These are phyloP conservation scores for Scedosporium apiospermum DNA, from an alignment of 2,329 filamentous ascomycete genomes.

Conservation along the genomic window DNA sequence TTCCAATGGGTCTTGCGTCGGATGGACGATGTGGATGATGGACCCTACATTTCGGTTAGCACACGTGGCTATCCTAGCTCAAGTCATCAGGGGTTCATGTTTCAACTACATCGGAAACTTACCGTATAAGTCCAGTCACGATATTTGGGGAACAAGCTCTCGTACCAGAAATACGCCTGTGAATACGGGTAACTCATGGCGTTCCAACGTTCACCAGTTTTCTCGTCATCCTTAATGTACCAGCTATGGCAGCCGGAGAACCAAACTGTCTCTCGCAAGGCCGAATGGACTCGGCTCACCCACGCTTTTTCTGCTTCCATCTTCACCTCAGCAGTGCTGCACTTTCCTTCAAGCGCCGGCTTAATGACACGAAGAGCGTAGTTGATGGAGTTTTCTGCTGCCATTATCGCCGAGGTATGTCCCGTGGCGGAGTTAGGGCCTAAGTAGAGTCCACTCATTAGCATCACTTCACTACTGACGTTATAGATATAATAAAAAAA, in stretches of 20 bases:
- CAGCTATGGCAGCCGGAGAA: slow-evolving; percentile 23
- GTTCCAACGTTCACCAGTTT: slow-evolving; percentile 21
- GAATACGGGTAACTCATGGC: slow-evolving; percentile 24
- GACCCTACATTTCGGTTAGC: background rate
- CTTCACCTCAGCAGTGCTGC: slow-evolving; percentile 21
- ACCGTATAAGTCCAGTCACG: slow-evolving; percentile 23
- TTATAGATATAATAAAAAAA: too few relatives aligned
- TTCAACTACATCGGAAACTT: slow-evolving; percentile 8
- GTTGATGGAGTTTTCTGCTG: slow-evolving; percentile 51
- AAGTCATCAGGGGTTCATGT: too few relatives aligned
- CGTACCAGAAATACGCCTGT: slow-evolving; percentile 25
- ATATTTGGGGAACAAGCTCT: slow-evolving; percentile 24
- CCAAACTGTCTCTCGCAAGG: slow-evolving; percentile 24
- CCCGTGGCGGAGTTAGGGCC: slow-evolving; percentile 55
- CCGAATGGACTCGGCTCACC: slow-evolving; percentile 20
- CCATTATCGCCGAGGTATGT: slow-evolving; percentile 50
- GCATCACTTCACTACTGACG: background rate
- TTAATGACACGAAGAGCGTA: slow-evolving; percentile 50
- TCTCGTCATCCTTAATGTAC: slow-evolving; percentile 19
- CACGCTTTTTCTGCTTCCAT: slow-evolving; percentile 24
- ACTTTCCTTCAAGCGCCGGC: slow-evolving; percentile 27
- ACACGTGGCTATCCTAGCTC: background rate
- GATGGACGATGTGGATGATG: background rate
- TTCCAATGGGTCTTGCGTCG: background rate
- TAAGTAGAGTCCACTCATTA: slow-evolving; percentile 6